Base-by-base conservation (phyloP, 306 rosid genomes). In the Glycine soja region DNA sequence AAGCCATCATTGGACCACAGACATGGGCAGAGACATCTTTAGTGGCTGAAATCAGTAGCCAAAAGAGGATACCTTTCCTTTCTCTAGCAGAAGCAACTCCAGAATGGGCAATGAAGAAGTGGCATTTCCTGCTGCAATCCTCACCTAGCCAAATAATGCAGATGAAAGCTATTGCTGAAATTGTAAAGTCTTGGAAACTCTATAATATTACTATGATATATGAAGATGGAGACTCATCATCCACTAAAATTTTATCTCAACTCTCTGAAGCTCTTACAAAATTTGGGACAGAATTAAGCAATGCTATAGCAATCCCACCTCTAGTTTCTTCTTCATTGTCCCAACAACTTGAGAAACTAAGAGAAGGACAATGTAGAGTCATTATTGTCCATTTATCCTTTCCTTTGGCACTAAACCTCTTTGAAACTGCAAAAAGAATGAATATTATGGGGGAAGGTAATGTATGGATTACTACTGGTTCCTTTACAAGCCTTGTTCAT, bases 381-480 rank as follows among this genome's bases (percentile, higher is more conserved):
- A 72, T 85, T 65, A 69, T 87, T 30, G 88, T 89, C 45, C 92
- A 89, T 59, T 50, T 84, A 66, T 81, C 90, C 3, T 79, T 79
- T n/a, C 57, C 74, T 18, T 72, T 83, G 75, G 85, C 87, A 0
- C 34, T 81, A 14, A 54, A 34, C 7, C 57, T 89, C 1, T 87
- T 89, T 40, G 34, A 79, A 62, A 81, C 14, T 40, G 91, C 91
- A 47, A 85, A 84, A n/a, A 79, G 79, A 69, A 79, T 83, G 86
- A 76, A 85, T 6, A 87, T 85, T 90, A 83, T 84, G 87, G 90
- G 74, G 53, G 91, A n/a, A n/a, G n/a, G n/a, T n/a, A n/a, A n/a
- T n/a, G n/a, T n/a, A n/a, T n/a, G n/a, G n/a, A n/a, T n/a, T n/a
- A n/a, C n/a, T n/a, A n/a, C n/a, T n/a, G n/a, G n/a, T n/a, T n/a